These are phyloP conservation scores for Fusarium subtropicale DNA, from an alignment of 2,329 filamentous ascomycete species.

Conservation along the genomic window DNA sequence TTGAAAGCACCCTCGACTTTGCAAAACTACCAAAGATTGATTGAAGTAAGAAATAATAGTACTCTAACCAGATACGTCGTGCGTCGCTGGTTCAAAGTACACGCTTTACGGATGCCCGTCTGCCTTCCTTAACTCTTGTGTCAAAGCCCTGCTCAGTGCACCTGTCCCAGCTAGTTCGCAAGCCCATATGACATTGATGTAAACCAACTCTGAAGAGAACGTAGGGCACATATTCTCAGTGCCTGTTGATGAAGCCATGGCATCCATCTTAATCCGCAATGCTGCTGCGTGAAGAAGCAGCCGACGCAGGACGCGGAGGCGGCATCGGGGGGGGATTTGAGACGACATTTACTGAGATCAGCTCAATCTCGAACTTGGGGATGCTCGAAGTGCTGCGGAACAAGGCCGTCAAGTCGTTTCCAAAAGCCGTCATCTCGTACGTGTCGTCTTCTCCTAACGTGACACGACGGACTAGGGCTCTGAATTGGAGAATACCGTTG, in stretches of 20 bases:
- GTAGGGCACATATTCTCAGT: background rate
- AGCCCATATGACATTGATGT: background rate
- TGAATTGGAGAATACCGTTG: slow-evolving; percentile 2
- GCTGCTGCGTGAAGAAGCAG: slow-evolving; percentile 28
- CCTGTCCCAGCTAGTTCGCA: slow-evolving; percentile 4
- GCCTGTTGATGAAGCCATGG: background rate
- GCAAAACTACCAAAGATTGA: background rate
- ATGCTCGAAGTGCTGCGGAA: slow-evolving; percentile 33
- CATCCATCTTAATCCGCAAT: slow-evolving; percentile 19
- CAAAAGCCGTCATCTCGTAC: slow-evolving; percentile 45
- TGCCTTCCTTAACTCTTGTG: slow-evolving; percentile 12
- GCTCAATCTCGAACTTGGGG: slow-evolving; percentile 44
- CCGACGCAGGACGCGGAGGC: slow-evolving; percentile 31
- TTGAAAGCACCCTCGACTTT: background rate
- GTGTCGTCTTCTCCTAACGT: slow-evolving; percentile 36
- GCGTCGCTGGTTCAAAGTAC: background rate
- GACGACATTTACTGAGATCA: slow-evolving; percentile 5
- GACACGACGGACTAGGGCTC: slow-evolving; percentile 41
- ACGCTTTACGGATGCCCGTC: background rate
- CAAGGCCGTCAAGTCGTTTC: slow-evolving; percentile 45
- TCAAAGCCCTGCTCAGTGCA: background rate
- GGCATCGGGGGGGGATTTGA: slow-evolving; percentile 26
- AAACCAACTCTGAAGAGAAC: background rate
- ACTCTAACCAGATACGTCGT: background rate
- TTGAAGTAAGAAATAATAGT: background rate